Evolutionary conservation across 371 early-diverging fungal species (phyloP).

Genomic region (Dipsacomyces acuminosporus): DNA sequence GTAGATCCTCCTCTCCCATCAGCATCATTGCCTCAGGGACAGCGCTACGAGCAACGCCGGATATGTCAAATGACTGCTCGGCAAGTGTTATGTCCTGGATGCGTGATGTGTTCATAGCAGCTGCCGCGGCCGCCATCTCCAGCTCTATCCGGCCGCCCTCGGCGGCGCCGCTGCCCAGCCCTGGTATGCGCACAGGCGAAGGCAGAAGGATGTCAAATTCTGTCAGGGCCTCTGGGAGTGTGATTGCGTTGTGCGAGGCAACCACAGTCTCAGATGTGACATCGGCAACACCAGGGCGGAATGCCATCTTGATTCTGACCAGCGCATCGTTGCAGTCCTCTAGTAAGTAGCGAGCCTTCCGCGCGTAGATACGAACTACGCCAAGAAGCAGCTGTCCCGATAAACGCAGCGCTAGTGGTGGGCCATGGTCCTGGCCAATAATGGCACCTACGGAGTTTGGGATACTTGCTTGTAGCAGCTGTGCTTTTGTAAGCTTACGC

Average conservation of each 20-base stretch:
- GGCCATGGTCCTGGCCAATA: slow-evolving; percentile 64
- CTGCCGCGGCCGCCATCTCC: slow-evolving; percentile 17
- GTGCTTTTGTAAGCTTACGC: slow-evolving; percentile 89
- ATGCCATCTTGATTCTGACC: slow-evolving; percentile 89
- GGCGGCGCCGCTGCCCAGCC: not conserved
- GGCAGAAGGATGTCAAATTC: slow-evolving; percentile 88
- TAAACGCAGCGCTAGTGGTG: slow-evolving; percentile 87
- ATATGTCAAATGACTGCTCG: slow-evolving; percentile 47
- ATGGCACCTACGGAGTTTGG: slow-evolving; percentile 82
- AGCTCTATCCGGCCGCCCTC: not conserved
- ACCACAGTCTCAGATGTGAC: slow-evolving; percentile 71
- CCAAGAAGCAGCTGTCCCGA: slow-evolving; percentile 97
- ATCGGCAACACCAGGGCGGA: slow-evolving; percentile 82
- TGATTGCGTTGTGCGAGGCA: slow-evolving; percentile 77
- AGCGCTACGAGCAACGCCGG: slow-evolving; percentile 38
- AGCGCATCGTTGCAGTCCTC: slow-evolving; percentile 98
- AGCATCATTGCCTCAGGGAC: slow-evolving; percentile 33
- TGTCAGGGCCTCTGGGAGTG: slow-evolving; percentile 77
- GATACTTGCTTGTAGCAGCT: slow-evolving; percentile 88
- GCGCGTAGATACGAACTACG: slow-evolving; percentile 92
- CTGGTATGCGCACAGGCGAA: slow-evolving; percentile 39
- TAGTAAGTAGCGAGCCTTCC: slow-evolving; percentile 92
- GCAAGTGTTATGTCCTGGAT: slow-evolving; percentile 60
- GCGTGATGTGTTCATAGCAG: slow-evolving; percentile 45
- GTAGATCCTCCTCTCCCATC: slow-evolving; percentile 49